Evolutionary conservation across 306 rosid genomes (phyloP), one percentile per base, ranked within the genome.

Genomic region (Sicyos baderoa): DNA sequence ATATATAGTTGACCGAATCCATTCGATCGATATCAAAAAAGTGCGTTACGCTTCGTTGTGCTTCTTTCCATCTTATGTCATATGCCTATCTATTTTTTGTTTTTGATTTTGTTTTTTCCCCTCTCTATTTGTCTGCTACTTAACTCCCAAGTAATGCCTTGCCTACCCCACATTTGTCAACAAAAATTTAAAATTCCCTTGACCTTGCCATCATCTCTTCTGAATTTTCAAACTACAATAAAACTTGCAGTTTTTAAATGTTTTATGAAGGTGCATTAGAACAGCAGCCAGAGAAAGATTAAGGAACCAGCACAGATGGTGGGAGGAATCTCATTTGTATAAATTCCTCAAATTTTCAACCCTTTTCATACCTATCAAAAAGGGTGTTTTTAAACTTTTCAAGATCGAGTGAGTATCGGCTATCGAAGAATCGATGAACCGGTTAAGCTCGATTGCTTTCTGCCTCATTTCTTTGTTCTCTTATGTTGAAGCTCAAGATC

Each of bases 401-500:
- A 40, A 62, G 50, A 42, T 64, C 53, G 44, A 44, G 54, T 17
- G 54, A 64, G 45, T 7, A 7, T 66, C 3, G 1, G 55, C 71
- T 2, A 8, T 66, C 15, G 71, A 14, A 45, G 19, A 21, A 44
- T 44, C 54, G 40, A 66, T 66, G 71, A 66, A 21, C 21, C 55
- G 22, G 55, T 21, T 66, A 22, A 45, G 55, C 47, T 66, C 18
- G 32, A 63, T 64, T 62, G 12, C 77, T 71, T 75, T 80, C 32
- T 32, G 71, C 74, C 83, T 86, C 60, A 60, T 35, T 75, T 69
- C 45, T 51, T 61, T 79, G 25, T 60, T 80, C 65, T 67, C 79
- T 67, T 67, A 68, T 75, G 87, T 76, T 68, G 79, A 77, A 82
- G 90, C 90, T 83, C 90, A 80, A 71, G 0, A 37, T 17, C 2